These are phyloP conservation scores for Ceratobasidium sp. DNA, from an alignment of 1,284 basidiomycete genomes.

Conservation along the genomic window DNA sequence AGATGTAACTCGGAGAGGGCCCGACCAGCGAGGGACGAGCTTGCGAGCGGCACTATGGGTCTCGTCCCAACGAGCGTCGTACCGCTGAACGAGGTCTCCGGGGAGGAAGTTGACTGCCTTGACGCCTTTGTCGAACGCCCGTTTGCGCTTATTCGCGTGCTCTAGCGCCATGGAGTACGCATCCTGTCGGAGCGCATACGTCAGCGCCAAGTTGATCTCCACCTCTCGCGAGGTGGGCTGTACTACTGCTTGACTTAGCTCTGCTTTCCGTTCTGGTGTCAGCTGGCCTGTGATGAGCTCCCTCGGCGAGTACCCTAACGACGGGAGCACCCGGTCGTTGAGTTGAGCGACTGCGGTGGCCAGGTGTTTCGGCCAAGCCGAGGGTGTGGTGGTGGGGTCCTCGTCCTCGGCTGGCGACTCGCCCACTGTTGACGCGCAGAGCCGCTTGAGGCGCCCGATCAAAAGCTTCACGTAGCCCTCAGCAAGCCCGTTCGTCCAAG, in stretches of 20 bases:
- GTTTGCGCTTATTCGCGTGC: background rate
- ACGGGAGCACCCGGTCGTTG: constrained; percentile 47
- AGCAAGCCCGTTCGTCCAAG: constrained; percentile 60
- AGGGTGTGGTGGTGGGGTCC: constrained; percentile 3
- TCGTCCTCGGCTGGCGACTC: constrained; percentile 33
- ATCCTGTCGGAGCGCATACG: constrained; percentile 16
- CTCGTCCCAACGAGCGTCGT: constrained; percentile 21
- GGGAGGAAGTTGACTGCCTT: background rate
- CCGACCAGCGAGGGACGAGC: constrained; percentile 12
- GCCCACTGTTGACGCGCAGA: constrained; percentile 57
- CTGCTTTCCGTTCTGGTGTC: background rate
- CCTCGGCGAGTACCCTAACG: constrained; percentile 44
- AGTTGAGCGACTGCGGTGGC: constrained; percentile 31
- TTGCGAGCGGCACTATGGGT: constrained; percentile 12
- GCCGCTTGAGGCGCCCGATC: constrained; percentile 52
- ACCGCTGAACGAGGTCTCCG: constrained; percentile 10
- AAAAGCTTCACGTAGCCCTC: constrained; percentile 55
- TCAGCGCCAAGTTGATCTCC: constrained; percentile 9
- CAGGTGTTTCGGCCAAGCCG: constrained; percentile 48
- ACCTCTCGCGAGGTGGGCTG: background rate
- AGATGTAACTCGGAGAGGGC: background rate
- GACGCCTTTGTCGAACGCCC: background rate
- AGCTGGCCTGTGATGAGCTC: constrained; percentile 47
- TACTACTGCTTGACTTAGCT: background rate
- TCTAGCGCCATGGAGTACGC: constrained; percentile 8